These are phyloP conservation scores for Xylaria sp. DNA, from an alignment of 2,329 filamentous ascomycete genomes.

Conservation along the genomic window DNA sequence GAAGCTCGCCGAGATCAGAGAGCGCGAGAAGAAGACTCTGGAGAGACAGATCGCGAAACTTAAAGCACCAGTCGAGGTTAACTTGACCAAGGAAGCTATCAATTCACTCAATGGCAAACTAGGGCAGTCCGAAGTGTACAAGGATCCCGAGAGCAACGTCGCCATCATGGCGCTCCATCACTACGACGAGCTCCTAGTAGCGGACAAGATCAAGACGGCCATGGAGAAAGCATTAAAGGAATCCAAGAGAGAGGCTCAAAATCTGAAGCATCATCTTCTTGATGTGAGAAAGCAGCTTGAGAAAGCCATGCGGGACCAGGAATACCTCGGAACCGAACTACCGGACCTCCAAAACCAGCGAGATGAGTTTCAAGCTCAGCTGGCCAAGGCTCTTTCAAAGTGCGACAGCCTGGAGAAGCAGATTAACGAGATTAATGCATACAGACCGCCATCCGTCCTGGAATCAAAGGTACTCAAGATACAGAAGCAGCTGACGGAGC, in stretches of 20 bases:
- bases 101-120: neutral
- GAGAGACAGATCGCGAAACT: conserved; percentile 14
- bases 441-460: neutral
- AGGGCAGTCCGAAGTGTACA: neutral
- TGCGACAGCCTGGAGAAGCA: conserved; percentile 20
- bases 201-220: neutral
- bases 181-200: conserved; percentile 13
- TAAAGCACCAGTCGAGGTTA: conserved; percentile 4
- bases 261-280: conserved; percentile 16
- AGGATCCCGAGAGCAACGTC: conserved; percentile 18
- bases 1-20: neutral
- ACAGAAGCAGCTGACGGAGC: neutral
- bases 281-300: conserved; percentile 24
- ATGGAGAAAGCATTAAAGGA: conserved; percentile 5
- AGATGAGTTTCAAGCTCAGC: neutral
- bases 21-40: neutral
- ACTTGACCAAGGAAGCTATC: neutral
- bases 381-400: conserved; percentile 13
- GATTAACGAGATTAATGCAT: neutral
- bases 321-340: neutral
- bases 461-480: neutral
- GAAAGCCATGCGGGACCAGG: neutral
- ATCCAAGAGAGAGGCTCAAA: neutral
- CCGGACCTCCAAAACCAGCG: conserved; percentile 21
- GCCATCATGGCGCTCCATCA: conserved; percentile 21